These are phyloP conservation scores for Schizochytrium sp. DNA, from an alignment of 108 stramenopile genomes.

Conservation along the genomic window DNA sequence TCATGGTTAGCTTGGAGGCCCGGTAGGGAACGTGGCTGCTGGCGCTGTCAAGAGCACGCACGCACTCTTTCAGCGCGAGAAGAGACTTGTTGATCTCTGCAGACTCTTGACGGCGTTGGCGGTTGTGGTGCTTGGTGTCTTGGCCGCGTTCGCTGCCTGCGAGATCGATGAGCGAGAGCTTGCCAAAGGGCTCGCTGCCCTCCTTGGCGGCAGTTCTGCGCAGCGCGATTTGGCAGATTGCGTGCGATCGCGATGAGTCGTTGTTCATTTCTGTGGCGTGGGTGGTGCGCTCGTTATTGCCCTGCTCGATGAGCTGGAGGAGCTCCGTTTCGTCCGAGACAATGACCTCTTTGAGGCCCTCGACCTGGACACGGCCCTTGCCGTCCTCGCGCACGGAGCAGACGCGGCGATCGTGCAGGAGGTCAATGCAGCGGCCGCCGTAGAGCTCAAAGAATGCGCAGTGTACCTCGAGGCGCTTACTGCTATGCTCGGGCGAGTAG, in stretches of 20 bases:
- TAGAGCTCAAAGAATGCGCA: slow-evolving; percentile 96
- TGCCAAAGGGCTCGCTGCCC: slow-evolving; percentile 60
- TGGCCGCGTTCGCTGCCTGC: slow-evolving; percentile 91
- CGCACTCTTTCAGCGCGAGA: slow-evolving; percentile 92
- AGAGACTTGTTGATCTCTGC: slow-evolving; percentile 95
- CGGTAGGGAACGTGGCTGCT: slow-evolving; percentile 90
- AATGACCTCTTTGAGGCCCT: slow-evolving; percentile 66
- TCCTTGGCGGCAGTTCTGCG: slow-evolving; percentile 37
- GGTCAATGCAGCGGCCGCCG: slow-evolving; percentile 86
- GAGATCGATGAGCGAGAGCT: slow-evolving; percentile 85
- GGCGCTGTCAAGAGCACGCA: slow-evolving; percentile 79
- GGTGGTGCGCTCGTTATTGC: slow-evolving; percentile 83
- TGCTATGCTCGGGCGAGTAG: slow-evolving; percentile 40
- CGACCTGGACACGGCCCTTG: slow-evolving; percentile 81
- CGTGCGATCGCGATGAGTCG: slow-evolving; percentile 80
- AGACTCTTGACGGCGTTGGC: slow-evolving; percentile 80
- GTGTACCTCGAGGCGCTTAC: slow-evolving; percentile 41
- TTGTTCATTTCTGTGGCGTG: slow-evolving; percentile 88
- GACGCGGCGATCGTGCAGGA: slow-evolving; percentile 81
- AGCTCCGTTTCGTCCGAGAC: slow-evolving; percentile 62
- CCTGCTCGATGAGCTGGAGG: slow-evolving; percentile 64
- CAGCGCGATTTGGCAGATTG: slow-evolving; percentile 89
- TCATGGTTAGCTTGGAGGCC: slow-evolving; percentile 90
- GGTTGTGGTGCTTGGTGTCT: slow-evolving; percentile 89
- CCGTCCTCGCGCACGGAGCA: slow-evolving; percentile 80